Base-by-base conservation (phyloP, 148 eudicot genomes). In the Simmondsia chinensis region DNA sequence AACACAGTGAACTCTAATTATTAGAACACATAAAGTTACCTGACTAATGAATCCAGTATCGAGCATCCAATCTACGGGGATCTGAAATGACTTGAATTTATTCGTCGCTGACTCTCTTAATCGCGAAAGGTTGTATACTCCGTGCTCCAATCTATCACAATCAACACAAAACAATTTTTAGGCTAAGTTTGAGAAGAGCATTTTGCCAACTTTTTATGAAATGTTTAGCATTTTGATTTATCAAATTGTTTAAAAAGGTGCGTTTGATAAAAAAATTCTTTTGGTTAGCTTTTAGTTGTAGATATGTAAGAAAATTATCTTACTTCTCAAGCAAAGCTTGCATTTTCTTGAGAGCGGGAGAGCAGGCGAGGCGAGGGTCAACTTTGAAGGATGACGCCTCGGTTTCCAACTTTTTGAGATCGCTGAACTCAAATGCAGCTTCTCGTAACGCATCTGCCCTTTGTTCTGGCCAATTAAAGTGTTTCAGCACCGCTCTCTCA, bases 401-500 rank as follows among this genome's bases (percentile, higher is more conserved):
- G 0, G 68, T 65, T 61, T 79, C 94, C 20, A 91, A 81, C 74
- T 91, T 91, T 70, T 85, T 91, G 25, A 91, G 75, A 68, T 91
- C 99, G 50, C 68, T 70, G 41, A 82, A 91, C 64, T 84, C 99
- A 40, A 91, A 91, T 40, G 99, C 99, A 18, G 99, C 99, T 72
- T 91, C 99, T 20, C 99, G 77, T 43, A 91, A 56, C 1, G 94
- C 91, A 53, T 91, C 99, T 0, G 99, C 99, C 64, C 79, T 91
- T 43, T 76, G 69, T 70, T 91, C 99, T 0, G 99, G 99, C 99
- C 99, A 91, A 25, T 82, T 54, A 13, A 91, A 91, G 62, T 91
- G 99, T 56, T 91, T 91, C 12, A 91, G 64, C 45, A 91, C 99
- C 4, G 99, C 99, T 47, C 99, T 79, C 52, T 91, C 99, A 61